Evolutionary conservation across 495 filamentous ascomycete species (phyloP), one percentile per base, ranked within the genome.

Genomic region (Schizothecium vesticola): DNA sequence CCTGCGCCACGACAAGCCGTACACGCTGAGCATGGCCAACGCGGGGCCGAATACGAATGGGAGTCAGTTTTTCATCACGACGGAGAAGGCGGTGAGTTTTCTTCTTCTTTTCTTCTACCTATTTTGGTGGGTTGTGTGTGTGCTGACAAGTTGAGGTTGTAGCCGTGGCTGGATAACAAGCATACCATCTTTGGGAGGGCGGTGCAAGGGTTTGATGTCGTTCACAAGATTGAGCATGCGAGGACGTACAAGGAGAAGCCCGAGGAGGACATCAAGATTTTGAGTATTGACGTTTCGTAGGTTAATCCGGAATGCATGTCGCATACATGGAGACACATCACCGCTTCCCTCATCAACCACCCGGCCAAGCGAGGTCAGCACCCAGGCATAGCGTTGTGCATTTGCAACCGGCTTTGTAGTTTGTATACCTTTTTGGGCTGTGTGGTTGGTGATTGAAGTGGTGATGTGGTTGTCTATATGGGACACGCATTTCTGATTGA

Each of bases 51-150:
- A 89, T 68, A 89, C 86, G 21, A 89, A 89, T 69, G 87, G 86
- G 22, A 92, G 89, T 68, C 95, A 99, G 79, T 99, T 99, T 79
- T 99, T 99, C 72, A 97, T 99, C 68, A 98, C 95, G 7, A 97
- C 95, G 2, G 95, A 98, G 77, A 95, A 95, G 81, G 92, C 95
- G 13, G 86, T 87, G 75, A 78, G 83, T 80, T 64, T 57, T 24
- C 62, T 62, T 13, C 16, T 7, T 36, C 7, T 43, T 57, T 51
- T 62, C 72, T 57, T 0, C 7, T 31, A 31, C 11, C n/a, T n/a
- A n/a, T 33, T 33, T 33, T 12, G 29, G 12, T 12, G 33, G 12
- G 33, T 36, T 43, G 13, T 43, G 31, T 43, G 13, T 43, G 31
- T 33, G 9, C 69, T 75, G 66, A 72, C 69, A 1, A 1, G 0